Percentiles rank a stretch among this genome's conserved stretches.
Evolutionary conservation across 805 yeast species (phyloP).

Genomic region (Lipomyces orientalis): DNA sequence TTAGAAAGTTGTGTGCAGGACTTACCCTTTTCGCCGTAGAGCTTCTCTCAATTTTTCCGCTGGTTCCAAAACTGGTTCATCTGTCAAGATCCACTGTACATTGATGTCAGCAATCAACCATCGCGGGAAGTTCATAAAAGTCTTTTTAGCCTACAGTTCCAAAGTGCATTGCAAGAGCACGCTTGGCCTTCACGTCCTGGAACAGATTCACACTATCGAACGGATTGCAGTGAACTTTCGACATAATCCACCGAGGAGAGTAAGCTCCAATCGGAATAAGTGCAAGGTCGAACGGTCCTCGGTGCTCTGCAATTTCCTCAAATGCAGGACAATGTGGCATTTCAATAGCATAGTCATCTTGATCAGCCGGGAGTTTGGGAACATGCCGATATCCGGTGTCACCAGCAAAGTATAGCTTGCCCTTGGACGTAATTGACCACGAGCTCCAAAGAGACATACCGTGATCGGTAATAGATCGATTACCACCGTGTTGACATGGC

Average conservation of each 20-base stretch:
- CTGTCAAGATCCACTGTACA: constrained; percentile 25
- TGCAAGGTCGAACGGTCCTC: constrained; percentile 35
- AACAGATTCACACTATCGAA: constrained; percentile 29
- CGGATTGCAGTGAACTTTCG: constrained; percentile 29
- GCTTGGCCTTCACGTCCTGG: constrained; percentile 23
- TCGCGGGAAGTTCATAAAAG: not conserved
- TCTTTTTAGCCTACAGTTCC: constrained; percentile 26
- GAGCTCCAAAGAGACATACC: constrained; percentile 31
- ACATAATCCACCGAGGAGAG: constrained; percentile 35
- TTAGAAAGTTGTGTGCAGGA: not conserved
- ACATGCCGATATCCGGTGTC: constrained; percentile 75
- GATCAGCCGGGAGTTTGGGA: constrained; percentile 16
- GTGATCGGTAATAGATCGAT: constrained; percentile 19
- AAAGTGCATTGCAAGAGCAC: constrained; percentile 33
- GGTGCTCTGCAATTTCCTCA: constrained; percentile 23
- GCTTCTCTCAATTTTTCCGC: constrained; percentile 25
- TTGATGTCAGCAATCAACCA: not conserved
- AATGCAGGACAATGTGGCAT: constrained; percentile 33
- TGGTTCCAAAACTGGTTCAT: constrained; percentile 33
- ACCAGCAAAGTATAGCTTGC: constrained; percentile 27
- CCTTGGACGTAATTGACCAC: constrained; percentile 17
- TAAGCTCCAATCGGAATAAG: constrained; percentile 34
- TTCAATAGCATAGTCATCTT: constrained; percentile 30
- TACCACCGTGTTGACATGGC: constrained; percentile 30
- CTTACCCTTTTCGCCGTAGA: constrained; percentile 12